Evolutionary conservation across 192 early-diverging fungal genomes (phyloP).

Genomic region (Backusella parvicylindrica): DNA sequence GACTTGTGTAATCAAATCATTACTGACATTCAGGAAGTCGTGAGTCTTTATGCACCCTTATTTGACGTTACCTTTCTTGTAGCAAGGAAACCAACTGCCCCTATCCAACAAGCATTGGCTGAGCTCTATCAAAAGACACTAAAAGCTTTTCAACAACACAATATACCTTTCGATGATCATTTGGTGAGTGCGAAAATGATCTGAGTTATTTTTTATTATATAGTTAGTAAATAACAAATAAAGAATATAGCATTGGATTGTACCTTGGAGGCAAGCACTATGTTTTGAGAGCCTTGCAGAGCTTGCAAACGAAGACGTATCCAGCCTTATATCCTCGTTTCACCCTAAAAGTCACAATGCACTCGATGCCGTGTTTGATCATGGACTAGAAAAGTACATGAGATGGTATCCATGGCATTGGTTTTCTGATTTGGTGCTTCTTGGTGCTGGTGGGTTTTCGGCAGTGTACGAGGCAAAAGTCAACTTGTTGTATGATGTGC

Average conservation of each 20-base stretch:
- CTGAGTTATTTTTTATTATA: not conserved
- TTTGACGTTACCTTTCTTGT: slow-evolving; percentile 16
- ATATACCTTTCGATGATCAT: slow-evolving; percentile 25
- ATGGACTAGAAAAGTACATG: slow-evolving; percentile 27
- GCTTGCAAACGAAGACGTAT: slow-evolving; percentile 6
- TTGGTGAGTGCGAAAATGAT: no score
- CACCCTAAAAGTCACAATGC: slow-evolving; percentile 19
- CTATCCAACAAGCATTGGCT: not conserved
- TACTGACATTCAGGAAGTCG: slow-evolving; percentile 14
- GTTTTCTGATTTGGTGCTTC: slow-evolving; percentile 26
- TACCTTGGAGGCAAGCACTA: slow-evolving; percentile 28
- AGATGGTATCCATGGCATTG: slow-evolving; percentile 27
- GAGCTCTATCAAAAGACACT: slow-evolving; percentile 20
- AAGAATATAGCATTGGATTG: slow-evolving; percentile 24
- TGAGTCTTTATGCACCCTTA: slow-evolving; percentile 9
- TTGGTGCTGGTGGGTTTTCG: slow-evolving; percentile 28
- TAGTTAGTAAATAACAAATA: not conserved
- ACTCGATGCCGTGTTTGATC: slow-evolving; percentile 13
- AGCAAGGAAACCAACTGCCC: not conserved
- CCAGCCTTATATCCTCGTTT: slow-evolving; percentile 11
- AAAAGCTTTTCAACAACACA: slow-evolving; percentile 3
- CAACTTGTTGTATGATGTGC: slow-evolving; percentile 13
- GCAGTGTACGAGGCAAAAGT: slow-evolving; percentile 26
- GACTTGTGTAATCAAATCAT: slow-evolving; percentile 21
- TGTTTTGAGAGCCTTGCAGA: slow-evolving; percentile 18